A percentile compares a stretch with the other conserved stretches of the same genome.
These are phyloP conservation scores for Talaromyces nanjingensis DNA, from an alignment of 495 filamentous ascomycete species.

Conservation along the genomic window DNA sequence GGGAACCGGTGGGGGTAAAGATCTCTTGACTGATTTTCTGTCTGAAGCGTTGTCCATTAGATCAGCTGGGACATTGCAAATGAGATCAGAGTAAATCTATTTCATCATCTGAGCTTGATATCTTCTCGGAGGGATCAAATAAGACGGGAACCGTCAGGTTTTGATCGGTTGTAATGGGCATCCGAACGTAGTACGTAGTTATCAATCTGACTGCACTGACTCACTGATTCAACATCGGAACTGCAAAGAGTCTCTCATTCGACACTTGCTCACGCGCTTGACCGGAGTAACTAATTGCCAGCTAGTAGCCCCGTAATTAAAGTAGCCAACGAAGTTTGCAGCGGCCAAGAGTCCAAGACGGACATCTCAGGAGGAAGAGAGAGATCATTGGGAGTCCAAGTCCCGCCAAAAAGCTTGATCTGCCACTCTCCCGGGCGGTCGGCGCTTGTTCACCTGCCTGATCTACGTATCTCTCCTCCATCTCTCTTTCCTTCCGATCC, in stretches of 20 bases:
- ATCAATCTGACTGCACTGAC: not conserved
- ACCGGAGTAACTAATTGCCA: not conserved
- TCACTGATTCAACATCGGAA: not conserved
- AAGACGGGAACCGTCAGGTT: not conserved
- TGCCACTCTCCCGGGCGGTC: not conserved
- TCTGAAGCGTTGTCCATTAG: not conserved
- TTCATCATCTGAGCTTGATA: not conserved
- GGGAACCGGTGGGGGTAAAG: not conserved
- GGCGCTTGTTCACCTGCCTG: constrained; percentile 11
- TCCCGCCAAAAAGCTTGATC: constrained; percentile 6
- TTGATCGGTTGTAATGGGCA: not conserved
- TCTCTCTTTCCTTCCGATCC: not conserved
- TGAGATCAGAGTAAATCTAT: not conserved
- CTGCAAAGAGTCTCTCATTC: not conserved
- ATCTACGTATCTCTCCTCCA: constrained; percentile 5
- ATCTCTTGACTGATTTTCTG: not conserved
- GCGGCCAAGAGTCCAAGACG: constrained; percentile 1
- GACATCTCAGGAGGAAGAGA: not conserved
- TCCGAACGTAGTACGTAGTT: not conserved
- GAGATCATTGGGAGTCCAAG: constrained; percentile 7
- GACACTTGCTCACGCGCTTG: not conserved
- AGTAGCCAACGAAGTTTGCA: not conserved
- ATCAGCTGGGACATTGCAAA: not conserved
- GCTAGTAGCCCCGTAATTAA: not conserved
- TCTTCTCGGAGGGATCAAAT: not conserved